Conservation (phyloP, 2,329 filamentous ascomycete genomes). For the Sporothrix brasiliensis region DNA sequence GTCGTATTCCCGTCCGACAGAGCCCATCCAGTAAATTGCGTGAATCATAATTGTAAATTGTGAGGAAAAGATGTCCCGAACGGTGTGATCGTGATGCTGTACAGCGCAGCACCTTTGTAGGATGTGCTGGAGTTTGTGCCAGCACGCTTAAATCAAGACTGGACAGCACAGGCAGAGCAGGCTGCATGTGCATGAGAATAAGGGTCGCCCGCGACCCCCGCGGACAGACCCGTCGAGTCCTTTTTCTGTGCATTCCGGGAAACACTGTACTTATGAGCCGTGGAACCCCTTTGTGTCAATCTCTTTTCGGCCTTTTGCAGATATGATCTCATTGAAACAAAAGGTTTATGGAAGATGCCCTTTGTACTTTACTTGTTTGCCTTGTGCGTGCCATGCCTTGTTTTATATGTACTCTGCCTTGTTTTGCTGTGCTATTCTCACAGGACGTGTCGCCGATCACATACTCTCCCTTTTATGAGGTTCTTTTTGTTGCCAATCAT, state of each 20-base stretch:
- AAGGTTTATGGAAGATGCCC: neutral
- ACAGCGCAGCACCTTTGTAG: no score
- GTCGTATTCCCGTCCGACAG: neutral
- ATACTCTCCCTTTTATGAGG: neutral
- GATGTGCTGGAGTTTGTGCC: neutral
- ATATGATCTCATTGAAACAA: constrained; percentile 18
- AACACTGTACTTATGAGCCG: neutral
- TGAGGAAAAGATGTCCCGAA: no score
- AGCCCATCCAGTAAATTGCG: neutral
- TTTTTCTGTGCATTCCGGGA: no score
- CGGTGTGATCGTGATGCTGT: no score
- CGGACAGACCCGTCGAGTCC: constrained; percentile 19
- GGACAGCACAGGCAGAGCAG: neutral
- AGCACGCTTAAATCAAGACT: neutral
- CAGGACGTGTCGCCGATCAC: neutral
- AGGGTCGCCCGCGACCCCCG: neutral
- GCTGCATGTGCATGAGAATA: constrained; percentile 4
- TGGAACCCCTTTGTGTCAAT: neutral
- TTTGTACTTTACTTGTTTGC: neutral
- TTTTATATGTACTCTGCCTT: constrained; percentile 1
- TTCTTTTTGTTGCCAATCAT: neutral
- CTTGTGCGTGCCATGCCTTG: neutral
- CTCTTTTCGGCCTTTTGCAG: constrained; percentile 27
- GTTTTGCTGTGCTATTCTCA: neutral
- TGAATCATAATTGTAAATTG: neutral